Evolutionary conservation across 108 stramenopile genomes (phyloP).

Genomic region (Mediolabrus comicus): DNA sequence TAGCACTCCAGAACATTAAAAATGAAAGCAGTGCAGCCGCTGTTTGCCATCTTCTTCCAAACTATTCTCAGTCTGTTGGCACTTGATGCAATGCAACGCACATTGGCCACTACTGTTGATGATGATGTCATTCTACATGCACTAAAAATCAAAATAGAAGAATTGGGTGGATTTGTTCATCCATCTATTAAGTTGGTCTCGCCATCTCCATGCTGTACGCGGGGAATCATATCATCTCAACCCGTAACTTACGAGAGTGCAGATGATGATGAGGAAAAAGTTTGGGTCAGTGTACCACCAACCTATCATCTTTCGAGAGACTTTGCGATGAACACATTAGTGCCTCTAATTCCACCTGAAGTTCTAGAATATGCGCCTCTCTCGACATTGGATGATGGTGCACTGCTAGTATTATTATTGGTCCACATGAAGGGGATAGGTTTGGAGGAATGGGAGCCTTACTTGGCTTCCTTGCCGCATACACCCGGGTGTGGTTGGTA

Average conservation of each 20-base stretch:
- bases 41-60: not conserved
- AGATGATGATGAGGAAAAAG: constrained; percentile 35
- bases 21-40: not conserved
- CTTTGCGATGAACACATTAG: constrained; percentile 52
- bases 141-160: not conserved
- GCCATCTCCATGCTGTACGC: not conserved
- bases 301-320: constrained; percentile 65
- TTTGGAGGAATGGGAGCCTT: not conserved
- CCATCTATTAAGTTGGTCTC: not conserved
- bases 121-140: not conserved
- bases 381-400: constrained; percentile 9
- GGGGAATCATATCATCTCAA: not conserved
- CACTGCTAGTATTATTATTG: not conserved
- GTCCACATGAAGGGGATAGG: not conserved
- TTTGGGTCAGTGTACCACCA: constrained; percentile 56
- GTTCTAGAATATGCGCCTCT: constrained; percentile 38
- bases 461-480: not conserved
- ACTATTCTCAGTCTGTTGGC: not conserved
- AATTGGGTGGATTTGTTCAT: constrained; percentile 1
- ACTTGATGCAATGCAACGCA: not conserved
- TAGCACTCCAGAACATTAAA: too few relatives aligned
- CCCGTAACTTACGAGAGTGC: not conserved
- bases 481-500: not conserved
- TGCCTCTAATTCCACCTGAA: constrained; percentile 48
- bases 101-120: not conserved